Evolutionary conservation across 176 grass and related monocot genomes (phyloP).

Genomic region (Raddia distichophylla): DNA sequence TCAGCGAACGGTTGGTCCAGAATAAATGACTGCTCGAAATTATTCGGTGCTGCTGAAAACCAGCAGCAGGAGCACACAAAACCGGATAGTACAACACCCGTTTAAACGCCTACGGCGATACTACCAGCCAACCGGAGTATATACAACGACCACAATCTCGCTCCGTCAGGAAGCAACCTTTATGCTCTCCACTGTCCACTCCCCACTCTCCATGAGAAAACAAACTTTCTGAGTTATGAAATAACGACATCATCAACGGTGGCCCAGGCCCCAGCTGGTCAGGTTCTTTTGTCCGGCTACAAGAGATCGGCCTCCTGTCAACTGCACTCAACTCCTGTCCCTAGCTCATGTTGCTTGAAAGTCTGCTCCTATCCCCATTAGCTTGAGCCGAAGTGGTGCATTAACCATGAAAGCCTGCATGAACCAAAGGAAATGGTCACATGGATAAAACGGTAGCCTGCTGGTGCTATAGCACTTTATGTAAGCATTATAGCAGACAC

Average conservation of each 20-base stretch:
- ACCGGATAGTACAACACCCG: constrained; percentile 15
- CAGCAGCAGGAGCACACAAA: constrained; percentile 21
- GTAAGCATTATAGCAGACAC: neutral
- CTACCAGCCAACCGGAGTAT: constrained; percentile 25
- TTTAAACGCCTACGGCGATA: constrained; percentile 10
- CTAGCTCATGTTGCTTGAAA: constrained; percentile 16
- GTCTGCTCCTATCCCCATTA: neutral
- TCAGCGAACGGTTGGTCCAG: constrained; percentile 4
- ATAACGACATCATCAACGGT: constrained; percentile 8
- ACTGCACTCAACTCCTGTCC: constrained; percentile 18
- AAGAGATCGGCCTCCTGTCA: constrained; percentile 25
- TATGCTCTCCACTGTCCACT: constrained; percentile 5
- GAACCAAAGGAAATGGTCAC: constrained; percentile 28
- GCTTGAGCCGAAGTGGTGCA: constrained; percentile 10
- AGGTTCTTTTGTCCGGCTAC: neutral
- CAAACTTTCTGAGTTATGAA: neutral
- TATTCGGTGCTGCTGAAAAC: constrained; percentile 36
- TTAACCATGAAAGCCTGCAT: constrained; percentile 40
- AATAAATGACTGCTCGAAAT: constrained; percentile 28
- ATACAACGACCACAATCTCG: constrained; percentile 30
- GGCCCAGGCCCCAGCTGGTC: neutral
- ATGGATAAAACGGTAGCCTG: neutral
- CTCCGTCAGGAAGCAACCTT: neutral
- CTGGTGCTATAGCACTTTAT: neutral
- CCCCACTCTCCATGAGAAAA: neutral